Evolutionary conservation across 257 asterid genomes (phyloP), one percentile per base, ranked within the genome.

Genomic region (Gynochthodes officinalis): DNA sequence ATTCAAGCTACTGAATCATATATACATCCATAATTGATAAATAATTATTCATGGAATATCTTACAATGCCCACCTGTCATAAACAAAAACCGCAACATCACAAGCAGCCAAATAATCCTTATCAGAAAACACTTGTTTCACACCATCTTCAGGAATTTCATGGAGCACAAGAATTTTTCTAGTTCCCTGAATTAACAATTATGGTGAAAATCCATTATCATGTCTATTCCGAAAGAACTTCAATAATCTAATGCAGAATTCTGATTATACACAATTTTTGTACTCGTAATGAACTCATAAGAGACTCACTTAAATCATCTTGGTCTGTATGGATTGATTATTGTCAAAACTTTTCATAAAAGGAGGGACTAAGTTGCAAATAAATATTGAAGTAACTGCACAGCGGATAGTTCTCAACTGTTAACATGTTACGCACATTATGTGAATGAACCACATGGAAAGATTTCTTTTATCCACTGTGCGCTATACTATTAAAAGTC

Each of bases 141-240:
- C 89, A 69, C 80, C 96, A 67, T 88, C 95, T 82, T 91, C 97
- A 58, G 96, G 96, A 83, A 94, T 87, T 87, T 94, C 99, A 61
- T 86, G 82, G 77, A 91, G 89, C 39, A 94, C 88, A 77, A 94
- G 96, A 44, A 89, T 88, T 77, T 84, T 94, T 86, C 73, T 86
- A 58, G 77, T 75, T 69, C 97, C 98, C 99, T 92, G 96, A 74
- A 82, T 75, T 63, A 66, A 23, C 57, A 59, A 2, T 49, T 49
- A 23, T 61, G 53, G 60, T 44, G 52, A 50, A 58, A 53, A 23
- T 67, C 18, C 25, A 61, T 32, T 21, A 7, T 44, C 46, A 52
- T 66, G 58, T 23, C n/a, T n/a, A 42, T 53, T 61, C 49, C 15
- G 70, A 64, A 48, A 69, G 67, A 63, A 73, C 44, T 50, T n/a